phyloP scores from a whole-genome alignment of 257 asterid genomes.

The Handroanthus guayacan region DNA sequence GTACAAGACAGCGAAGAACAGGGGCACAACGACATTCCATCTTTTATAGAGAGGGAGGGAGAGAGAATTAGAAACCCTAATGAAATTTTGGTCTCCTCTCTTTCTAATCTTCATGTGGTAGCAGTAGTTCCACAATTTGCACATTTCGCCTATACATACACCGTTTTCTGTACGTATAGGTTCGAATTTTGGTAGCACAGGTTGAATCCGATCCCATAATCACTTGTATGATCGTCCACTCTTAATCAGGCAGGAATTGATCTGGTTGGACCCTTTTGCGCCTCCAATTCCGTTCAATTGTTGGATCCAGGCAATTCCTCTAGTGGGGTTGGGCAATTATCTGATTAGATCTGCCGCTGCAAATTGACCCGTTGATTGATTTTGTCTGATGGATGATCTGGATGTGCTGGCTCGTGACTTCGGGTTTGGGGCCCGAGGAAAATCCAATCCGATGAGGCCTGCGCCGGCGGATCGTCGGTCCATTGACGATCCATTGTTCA shows the following conservation, averaged over 20 bases:
- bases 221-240: slow-evolving; percentile 33
- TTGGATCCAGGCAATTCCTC: slow-evolving; percentile 53
- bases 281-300: slow-evolving; percentile 29
- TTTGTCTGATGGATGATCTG: slow-evolving; percentile 80
- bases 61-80: slow-evolving; percentile 50
- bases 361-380: slow-evolving; percentile 36
- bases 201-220: slow-evolving; percentile 32
- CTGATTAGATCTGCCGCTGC: slow-evolving; percentile 52
- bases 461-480: slow-evolving; percentile 69
- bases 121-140: slow-evolving; percentile 25
- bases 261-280: slow-evolving; percentile 31
- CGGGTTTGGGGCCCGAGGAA: slow-evolving; percentile 76
- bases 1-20: slow-evolving; percentile 41
- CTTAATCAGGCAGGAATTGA: slow-evolving; percentile 26
- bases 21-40: slow-evolving; percentile 35
- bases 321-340: slow-evolving; percentile 40
- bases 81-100: slow-evolving; percentile 38
- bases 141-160: slow-evolving; percentile 34
- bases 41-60: slow-evolving; percentile 29
- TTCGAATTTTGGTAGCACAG: slow-evolving; percentile 24
- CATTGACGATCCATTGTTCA: slow-evolving; percentile 62
- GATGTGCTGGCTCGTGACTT: slow-evolving; percentile 77
- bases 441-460: slow-evolving; percentile 96
- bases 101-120: slow-evolving; percentile 37
- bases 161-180: slow-evolving; percentile 32